Evolutionary conservation across 129 eudicot species (phyloP).

Genomic region (Helichrysum umbraculigerum): DNA sequence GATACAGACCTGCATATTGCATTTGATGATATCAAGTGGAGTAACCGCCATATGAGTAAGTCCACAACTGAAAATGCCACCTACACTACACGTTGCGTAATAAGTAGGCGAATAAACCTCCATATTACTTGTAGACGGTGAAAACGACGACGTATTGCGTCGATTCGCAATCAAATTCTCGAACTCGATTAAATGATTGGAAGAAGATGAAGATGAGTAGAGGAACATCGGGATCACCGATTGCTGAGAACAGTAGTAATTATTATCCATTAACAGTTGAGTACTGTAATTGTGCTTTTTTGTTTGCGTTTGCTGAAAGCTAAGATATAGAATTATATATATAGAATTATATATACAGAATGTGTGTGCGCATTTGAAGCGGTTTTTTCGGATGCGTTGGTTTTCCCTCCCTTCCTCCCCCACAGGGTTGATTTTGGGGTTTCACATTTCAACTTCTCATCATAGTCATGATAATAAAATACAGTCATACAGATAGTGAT

Average conservation of each 20-base stretch:
- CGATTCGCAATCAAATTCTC: slow-evolving; percentile 11
- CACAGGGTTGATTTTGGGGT: not conserved
- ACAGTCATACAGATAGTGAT: not conserved
- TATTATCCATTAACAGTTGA: not conserved
- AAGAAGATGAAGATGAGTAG: slow-evolving; percentile 21
- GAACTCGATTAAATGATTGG: not conserved
- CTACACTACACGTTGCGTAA: slow-evolving; percentile 16
- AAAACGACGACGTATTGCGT: not conserved
- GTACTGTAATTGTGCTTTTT: not conserved
- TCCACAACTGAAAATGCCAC: slow-evolving; percentile 18
- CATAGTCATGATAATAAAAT: not conserved
- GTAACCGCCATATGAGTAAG: slow-evolving; percentile 19
- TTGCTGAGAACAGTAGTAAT: not conserved
- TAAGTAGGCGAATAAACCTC: slow-evolving; percentile 12
- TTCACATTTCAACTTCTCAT: not conserved
- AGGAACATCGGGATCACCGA: slow-evolving; percentile 21
- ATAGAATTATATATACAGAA: not conserved
- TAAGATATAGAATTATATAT: no score
- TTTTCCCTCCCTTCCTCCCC: not conserved
- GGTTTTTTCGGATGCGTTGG: not conserved
- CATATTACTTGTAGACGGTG: not conserved
- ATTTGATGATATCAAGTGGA: slow-evolving; percentile 12
- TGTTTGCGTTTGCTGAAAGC: not conserved
- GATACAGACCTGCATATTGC: slow-evolving; percentile 9
- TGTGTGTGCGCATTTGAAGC: not conserved